These are phyloP conservation scores for Backusella sp. DNA, from an alignment of 192 early-diverging fungal species.

Conservation along the genomic window DNA sequence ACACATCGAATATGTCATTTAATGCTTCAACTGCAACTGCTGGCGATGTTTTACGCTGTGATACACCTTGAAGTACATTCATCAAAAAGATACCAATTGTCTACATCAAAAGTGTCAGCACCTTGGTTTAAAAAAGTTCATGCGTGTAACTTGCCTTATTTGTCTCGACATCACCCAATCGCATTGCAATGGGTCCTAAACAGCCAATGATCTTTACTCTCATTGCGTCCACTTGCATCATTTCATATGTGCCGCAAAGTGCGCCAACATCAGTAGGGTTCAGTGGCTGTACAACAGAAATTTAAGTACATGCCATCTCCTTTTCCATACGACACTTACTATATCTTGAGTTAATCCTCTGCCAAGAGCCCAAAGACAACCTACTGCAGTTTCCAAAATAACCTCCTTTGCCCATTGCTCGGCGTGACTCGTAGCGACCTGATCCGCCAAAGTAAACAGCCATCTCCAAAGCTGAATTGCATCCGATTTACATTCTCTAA, in stretches of 20 bases:
- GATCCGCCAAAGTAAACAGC: conserved; percentile 43
- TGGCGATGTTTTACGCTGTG: conserved; percentile 24
- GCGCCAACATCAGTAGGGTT: conserved; percentile 39
- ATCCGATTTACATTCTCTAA: conserved; percentile 46
- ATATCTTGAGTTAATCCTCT: conserved; percentile 63
- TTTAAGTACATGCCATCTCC: neutral
- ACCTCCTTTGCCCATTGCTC: conserved; percentile 24
- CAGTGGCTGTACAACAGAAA: conserved; percentile 32
- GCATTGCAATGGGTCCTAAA: conserved; percentile 71
- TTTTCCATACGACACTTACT: conserved; percentile 20
- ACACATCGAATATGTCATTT: conserved; percentile 89
- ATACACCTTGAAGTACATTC: conserved; percentile 38
- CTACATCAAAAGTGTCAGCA: conserved; percentile 17
- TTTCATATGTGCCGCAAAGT: conserved; percentile 43
- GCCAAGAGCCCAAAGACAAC: conserved; percentile 77
- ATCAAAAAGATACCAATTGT: conserved; percentile 71
- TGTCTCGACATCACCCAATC: conserved; percentile 59
- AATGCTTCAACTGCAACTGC: conserved; percentile 69
- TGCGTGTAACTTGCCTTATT: conserved; percentile 56
- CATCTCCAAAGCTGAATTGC: conserved; percentile 54
- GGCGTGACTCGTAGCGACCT: conserved; percentile 30
- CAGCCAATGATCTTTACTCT: conserved; percentile 71
- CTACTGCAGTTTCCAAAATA: conserved; percentile 56
- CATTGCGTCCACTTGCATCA: conserved; percentile 44
- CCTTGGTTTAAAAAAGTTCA: neutral